Conservation (phyloP, 2,329 filamentous ascomycete genomes). For the Cladosporium velox region DNA sequence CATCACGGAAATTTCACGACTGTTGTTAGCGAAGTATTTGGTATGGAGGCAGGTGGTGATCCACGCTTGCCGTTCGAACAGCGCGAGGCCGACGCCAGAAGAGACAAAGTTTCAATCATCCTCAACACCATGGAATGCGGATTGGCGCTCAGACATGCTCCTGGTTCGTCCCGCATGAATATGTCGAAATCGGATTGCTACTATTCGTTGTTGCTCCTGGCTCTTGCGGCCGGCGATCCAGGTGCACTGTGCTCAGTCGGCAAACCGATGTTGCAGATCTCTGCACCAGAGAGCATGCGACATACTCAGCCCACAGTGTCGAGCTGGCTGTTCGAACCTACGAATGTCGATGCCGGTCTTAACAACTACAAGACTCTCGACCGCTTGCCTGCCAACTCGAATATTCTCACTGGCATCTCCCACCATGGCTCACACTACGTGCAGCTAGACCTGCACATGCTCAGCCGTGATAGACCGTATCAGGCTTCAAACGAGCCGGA, state of each 20-base stretch:
- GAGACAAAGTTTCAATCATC: constrained; percentile 47
- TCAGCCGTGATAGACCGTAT: constrained; percentile 37
- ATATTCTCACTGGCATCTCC: constrained; percentile 30
- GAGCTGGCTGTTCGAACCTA: constrained; percentile 37
- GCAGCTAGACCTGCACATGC: constrained; percentile 44
- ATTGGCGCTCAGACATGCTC: constrained; percentile 37
- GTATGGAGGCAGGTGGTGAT: constrained; percentile 46
- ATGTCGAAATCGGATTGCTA: constrained; percentile 44
- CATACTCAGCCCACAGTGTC: constrained; percentile 18
- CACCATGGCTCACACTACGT: constrained; percentile 43
- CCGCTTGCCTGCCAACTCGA: constrained; percentile 27
- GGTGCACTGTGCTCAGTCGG: constrained; percentile 44
- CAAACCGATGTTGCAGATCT: constrained; percentile 31
- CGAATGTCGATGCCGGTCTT: constrained; percentile 37
- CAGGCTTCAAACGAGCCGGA: constrained; percentile 33
- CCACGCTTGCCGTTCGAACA: constrained; percentile 43
- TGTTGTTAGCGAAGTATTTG: constrained; percentile 43
- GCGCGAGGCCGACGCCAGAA: constrained; percentile 44
- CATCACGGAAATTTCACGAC: constrained; percentile 39
- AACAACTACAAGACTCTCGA: constrained; percentile 38
- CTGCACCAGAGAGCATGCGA: constrained; percentile 10
- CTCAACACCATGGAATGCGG: constrained; percentile 45
- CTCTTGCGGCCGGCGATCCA: constrained; percentile 45
- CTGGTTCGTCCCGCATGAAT: constrained; percentile 29
- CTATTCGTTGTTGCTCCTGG: constrained; percentile 44